Evolutionary conservation across 2,329 filamentous ascomycete genomes (phyloP), one percentile per base, ranked within the genome.

Genomic region (Septoria linicola): DNA sequence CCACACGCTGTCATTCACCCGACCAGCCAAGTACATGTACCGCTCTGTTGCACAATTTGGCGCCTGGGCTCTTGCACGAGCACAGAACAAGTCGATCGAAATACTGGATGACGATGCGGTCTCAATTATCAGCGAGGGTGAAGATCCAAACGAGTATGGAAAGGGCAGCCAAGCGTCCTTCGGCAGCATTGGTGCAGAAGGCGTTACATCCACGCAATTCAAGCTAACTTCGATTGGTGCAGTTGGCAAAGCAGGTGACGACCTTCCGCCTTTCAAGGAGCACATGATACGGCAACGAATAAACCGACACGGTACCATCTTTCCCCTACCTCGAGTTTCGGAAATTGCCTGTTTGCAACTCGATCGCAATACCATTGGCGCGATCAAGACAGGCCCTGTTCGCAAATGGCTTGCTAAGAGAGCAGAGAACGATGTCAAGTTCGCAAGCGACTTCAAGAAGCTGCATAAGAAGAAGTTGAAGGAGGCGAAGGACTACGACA

Each of bases 21-120:
- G 85, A n/a, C 93, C 93, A 0, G 93, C 92, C 39, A 97, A 97
- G 68, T 88, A 87, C 72, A 96, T 97, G 90, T 97, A 89, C 68
- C 82, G 92, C 41, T 88, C 89, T 1, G 83, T 96, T 45, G 88
- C 93, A 0, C 92, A 96, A 61, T 97, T 99, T 64, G 87, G 90
- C 2, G 89, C 91, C 0, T 97, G 91, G 91, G 87, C 87, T 0
- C 77, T 96, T 17, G 89, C 91, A 1, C 79, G 85, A 58, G 89
- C 90, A 0, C 91, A 96, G 65, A 80, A 89, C 53, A 81, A 80
- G 1, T 81, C 82, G 1, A 91, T 96, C 48, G 87, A 93, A 14
- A 92, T 95, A 30, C 69, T 86, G 30, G 85, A 91, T 54, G 88
- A 95, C 53, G 87, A 91, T 58, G 76, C 81, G 8, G 81, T 90